Conservation (phyloP, 345 rosid species). For the Eucalyptus virginea region DNA sequence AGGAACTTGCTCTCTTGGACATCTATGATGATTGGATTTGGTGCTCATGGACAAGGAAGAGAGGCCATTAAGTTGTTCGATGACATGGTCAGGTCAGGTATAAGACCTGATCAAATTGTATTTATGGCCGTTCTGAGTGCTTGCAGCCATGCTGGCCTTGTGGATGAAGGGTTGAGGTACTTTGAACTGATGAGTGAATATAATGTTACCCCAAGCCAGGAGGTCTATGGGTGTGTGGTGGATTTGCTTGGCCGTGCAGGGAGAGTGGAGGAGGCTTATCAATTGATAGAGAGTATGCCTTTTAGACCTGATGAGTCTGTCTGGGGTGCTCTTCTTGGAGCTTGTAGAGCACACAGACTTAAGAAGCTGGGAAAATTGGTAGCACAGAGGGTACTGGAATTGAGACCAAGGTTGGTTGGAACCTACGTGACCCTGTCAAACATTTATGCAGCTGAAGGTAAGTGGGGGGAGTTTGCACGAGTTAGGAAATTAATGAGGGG, state of each 20-base stretch:
- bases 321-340: conserved; percentile 81
- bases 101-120: conserved; percentile 66
- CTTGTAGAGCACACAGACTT: conserved; percentile 57
- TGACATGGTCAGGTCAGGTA: conserved; percentile 61
- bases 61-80: conserved; percentile 68
- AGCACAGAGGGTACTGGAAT: conserved; percentile 48
- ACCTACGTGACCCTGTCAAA: conserved; percentile 68
- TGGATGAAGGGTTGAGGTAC: conserved; percentile 71
- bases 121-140: conserved; percentile 85
- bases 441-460: conserved; percentile 70
- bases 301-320: conserved; percentile 67
- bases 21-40: conserved; percentile 91
- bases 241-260: conserved; percentile 92
- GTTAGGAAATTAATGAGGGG: conserved; percentile 52
- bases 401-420: conserved; percentile 48
- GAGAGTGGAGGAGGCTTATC: conserved; percentile 73
- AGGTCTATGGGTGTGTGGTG: conserved; percentile 72
- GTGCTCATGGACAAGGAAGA: conserved; percentile 67
- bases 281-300: conserved; percentile 57
- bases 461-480: conserved; percentile 59
- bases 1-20: conserved; percentile 82
- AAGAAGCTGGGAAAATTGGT: conserved; percentile 48
- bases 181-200: conserved; percentile 46
- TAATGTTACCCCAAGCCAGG: conserved; percentile 35
- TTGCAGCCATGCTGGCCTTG: conserved; percentile 82